Base-by-base conservation (phyloP, 2,329 filamentous ascomycete genomes). In the Aspergillus pseudoglaucus region DNA sequence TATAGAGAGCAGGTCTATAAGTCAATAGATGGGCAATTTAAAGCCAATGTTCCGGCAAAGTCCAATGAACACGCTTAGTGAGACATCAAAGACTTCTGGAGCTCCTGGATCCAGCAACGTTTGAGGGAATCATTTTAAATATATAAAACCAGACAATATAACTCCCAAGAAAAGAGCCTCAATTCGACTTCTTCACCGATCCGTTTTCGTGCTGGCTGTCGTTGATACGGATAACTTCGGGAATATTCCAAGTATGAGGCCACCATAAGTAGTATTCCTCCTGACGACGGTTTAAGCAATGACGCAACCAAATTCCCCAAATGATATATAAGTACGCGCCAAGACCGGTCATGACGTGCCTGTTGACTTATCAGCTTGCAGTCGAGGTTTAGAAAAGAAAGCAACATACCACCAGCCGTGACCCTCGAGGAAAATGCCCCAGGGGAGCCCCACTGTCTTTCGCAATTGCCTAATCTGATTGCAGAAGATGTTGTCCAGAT, bases 261-360 rank as follows among this genome's bases (percentile, higher is more conserved):
- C 88, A 94, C 45, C 78, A 60, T 47, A 93, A 70, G 57, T 78
- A 75, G 61, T 83, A 93, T 60, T 90, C 81, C 38, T 86, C 79
- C 59, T 88, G 85, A 41, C 77, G 77, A 3, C 82, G 81, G 52
- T 90, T 87, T 44, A 93, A 71, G 58, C 87, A 89, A 53, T 85
- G 83, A 37, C 87, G 80, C 15, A 93, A 75, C 84, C 87, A 91
- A 22, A 90, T 82, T 12, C 87, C 85, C 88, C 88, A 94, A 12
- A 82, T 74, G 56, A 94, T 88, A 63, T 91, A 89, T 62, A 85
- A 86, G 66, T 94, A 94, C 14, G 88, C 88, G 64, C 88, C 88
- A 32, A 84, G 74, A 10, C 88, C 88, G 0, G 88, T 93, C 77
- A 91, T 83, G 33, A 91, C 61, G 69, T 91, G 88, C 85, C 85